Evolutionary conservation across 2,329 filamentous ascomycete species (phyloP).

Genomic region (Aspergillus persii): DNA sequence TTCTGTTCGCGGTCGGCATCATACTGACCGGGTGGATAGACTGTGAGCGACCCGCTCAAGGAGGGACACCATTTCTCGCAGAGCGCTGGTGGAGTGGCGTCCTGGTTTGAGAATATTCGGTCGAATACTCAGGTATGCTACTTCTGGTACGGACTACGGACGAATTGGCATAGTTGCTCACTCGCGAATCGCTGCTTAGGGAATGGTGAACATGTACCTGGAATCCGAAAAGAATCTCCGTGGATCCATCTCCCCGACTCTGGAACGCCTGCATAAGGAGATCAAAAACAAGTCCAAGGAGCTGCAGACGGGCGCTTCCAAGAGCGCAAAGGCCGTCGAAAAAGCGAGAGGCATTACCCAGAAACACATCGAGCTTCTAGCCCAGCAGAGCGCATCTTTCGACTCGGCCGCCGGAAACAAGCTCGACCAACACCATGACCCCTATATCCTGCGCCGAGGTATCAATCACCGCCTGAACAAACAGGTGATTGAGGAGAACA

Average conservation of each 20-base stretch:
- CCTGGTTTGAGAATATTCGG: slow-evolving; percentile 91
- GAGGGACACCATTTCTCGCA: slow-evolving; percentile 94
- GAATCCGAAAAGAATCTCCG: slow-evolving; percentile 92
- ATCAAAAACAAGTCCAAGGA: slow-evolving; percentile 97
- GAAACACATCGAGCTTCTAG: slow-evolving; percentile 93
- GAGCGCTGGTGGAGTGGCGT: slow-evolving; percentile 78
- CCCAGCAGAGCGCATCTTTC: slow-evolving; percentile 76
- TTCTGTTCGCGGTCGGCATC: not conserved
- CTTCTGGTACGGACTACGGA: not conserved
- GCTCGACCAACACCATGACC: slow-evolving; percentile 72
- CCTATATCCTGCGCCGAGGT: slow-evolving; percentile 80
- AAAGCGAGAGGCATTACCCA: slow-evolving; percentile 83
- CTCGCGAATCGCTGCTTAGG: slow-evolving; percentile 46
- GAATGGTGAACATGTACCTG: slow-evolving; percentile 80
- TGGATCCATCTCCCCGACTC: slow-evolving; percentile 77
- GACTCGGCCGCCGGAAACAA: slow-evolving; percentile 69
- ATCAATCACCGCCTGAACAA: slow-evolving; percentile 81
- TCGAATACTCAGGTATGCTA: slow-evolving; percentile 73
- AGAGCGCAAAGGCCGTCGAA: slow-evolving; percentile 85
- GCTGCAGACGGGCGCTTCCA: slow-evolving; percentile 73
- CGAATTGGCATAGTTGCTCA: not conserved
- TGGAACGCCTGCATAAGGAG: slow-evolving; percentile 89
- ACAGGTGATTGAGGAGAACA: slow-evolving; percentile 94
- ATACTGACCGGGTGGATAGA: slow-evolving; percentile 48
- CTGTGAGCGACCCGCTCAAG: slow-evolving; percentile 78